Conservation (phyloP, 176 grass and related monocot genomes). For the Oryza longistaminata region DNA sequence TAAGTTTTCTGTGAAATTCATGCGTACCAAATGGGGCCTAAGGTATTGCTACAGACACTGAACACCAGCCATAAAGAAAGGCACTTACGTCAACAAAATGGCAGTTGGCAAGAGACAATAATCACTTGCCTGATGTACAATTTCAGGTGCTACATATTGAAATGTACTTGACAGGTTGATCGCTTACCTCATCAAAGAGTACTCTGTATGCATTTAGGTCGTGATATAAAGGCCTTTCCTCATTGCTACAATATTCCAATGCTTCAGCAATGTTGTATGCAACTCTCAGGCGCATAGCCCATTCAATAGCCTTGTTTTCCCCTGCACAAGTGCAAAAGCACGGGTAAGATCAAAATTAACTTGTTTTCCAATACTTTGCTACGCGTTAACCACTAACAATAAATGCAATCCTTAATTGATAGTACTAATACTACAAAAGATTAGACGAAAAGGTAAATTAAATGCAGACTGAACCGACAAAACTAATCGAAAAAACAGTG, state of each 20-base stretch:
- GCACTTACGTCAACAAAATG: neutral
- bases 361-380: neutral
- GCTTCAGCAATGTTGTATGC: conserved; percentile 87
- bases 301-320: conserved; percentile 92
- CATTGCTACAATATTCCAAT: conserved; percentile 75
- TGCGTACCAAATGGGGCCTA: neutral
- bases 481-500: neutral
- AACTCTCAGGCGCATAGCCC: conserved; percentile 95
- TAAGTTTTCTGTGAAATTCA: neutral
- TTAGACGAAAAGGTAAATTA: neutral
- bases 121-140: neutral
- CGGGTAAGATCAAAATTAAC: conserved; percentile 1
- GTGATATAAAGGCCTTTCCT: conserved; percentile 80
- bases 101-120: conserved; percentile 3
- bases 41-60: neutral
- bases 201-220: conserved; percentile 96
- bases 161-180: conserved; percentile 11
- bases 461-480: neutral
- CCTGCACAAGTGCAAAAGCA: conserved; percentile 56
- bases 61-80: neutral
- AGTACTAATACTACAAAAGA: neutral
- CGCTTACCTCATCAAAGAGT: conserved; percentile 91
- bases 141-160: conserved; percentile 9
- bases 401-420: neutral
- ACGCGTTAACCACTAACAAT: neutral